Evolutionary conservation across 2,329 filamentous ascomycete genomes (phyloP).

Genomic region (Colletotrichum abscissum): DNA sequence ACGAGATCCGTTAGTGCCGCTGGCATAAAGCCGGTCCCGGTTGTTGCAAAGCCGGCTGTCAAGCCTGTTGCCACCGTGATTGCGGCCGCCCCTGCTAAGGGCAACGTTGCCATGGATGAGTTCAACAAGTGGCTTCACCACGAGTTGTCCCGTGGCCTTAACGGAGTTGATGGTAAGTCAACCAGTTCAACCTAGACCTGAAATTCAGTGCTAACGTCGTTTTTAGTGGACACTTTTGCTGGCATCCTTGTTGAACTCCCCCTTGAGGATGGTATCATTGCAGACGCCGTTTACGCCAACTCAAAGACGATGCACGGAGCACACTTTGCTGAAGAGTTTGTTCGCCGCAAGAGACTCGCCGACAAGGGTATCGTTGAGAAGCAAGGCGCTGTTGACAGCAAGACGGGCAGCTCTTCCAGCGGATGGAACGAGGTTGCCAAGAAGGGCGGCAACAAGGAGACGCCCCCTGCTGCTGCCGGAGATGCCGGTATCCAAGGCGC

Average conservation of each 20-base stretch:
- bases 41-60: slow-evolving; percentile 60
- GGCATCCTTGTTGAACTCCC: slow-evolving; percentile 80
- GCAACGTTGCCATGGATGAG: slow-evolving; percentile 79
- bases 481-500: slow-evolving; percentile 59
- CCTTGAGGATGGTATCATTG: slow-evolving; percentile 82
- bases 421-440: slow-evolving; percentile 98
- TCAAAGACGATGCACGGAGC: slow-evolving; percentile 92
- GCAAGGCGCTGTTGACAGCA: slow-evolving; percentile 67
- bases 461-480: slow-evolving; percentile 52
- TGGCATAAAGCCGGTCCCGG: slow-evolving; percentile 56
- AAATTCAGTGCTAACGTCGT: slow-evolving; percentile 45
- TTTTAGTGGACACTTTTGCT: slow-evolving; percentile 82
- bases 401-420: slow-evolving; percentile 56
- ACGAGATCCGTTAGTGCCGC: slow-evolving; percentile 57
- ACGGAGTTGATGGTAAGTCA: slow-evolving; percentile 63
- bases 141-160: slow-evolving; percentile 80
- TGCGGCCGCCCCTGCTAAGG: slow-evolving; percentile 58
- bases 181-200: rapidly evolving
- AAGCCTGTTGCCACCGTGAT: slow-evolving; percentile 60
- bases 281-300: slow-evolving; percentile 87
- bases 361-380: slow-evolving; percentile 91
- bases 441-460: slow-evolving; percentile 75
- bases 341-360: slow-evolving; percentile 91
- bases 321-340: slow-evolving; percentile 94
- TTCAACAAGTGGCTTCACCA: slow-evolving; percentile 92